Conservation (phyloP, 1,139 yeast genomes). For the Hemisphaericaspora subhashii region DNA sequence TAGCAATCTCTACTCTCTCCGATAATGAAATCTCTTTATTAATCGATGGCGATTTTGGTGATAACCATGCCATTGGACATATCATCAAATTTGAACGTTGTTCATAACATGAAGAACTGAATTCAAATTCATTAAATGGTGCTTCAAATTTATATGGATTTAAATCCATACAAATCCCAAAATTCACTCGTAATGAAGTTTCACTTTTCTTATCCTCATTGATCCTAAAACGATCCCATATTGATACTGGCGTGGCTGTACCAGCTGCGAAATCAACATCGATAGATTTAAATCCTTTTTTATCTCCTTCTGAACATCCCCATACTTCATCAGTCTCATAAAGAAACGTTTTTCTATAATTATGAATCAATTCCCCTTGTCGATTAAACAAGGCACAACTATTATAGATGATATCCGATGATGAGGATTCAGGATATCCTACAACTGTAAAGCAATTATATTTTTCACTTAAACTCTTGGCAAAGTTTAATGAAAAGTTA, state of each 20-base stretch:
- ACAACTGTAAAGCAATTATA: constrained; percentile 68
- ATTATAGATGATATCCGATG: constrained; percentile 52
- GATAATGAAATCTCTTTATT: constrained; percentile 9
- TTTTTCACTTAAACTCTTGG: constrained; percentile 48
- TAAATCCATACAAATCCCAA: constrained; percentile 96
- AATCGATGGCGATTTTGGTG: constrained; percentile 50
- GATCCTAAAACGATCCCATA: neutral
- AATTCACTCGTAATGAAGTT: constrained; percentile 39
- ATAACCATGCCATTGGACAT: constrained; percentile 90
- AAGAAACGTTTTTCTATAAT: constrained; percentile 76
- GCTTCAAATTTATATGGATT: constrained; percentile 85
- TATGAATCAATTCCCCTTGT: constrained; percentile 56
- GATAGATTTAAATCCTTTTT: constrained; percentile 44
- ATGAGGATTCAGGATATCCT: constrained; percentile 72
- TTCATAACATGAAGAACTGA: constrained; percentile 53
- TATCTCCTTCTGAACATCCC: constrained; percentile 76
- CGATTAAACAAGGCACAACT: constrained; percentile 68
- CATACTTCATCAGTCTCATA: constrained; percentile 79
- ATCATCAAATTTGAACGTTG: constrained; percentile 56
- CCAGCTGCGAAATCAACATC: constrained; percentile 28
- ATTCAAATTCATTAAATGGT: constrained; percentile 74
- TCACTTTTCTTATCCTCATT: constrained; percentile 8
- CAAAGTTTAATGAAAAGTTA: constrained; percentile 58
- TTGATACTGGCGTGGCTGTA: neutral
- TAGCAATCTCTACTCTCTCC: constrained; percentile 6